Conservation (phyloP, 2,329 filamentous ascomycete species). For the Pseudonectria foliicola region DNA sequence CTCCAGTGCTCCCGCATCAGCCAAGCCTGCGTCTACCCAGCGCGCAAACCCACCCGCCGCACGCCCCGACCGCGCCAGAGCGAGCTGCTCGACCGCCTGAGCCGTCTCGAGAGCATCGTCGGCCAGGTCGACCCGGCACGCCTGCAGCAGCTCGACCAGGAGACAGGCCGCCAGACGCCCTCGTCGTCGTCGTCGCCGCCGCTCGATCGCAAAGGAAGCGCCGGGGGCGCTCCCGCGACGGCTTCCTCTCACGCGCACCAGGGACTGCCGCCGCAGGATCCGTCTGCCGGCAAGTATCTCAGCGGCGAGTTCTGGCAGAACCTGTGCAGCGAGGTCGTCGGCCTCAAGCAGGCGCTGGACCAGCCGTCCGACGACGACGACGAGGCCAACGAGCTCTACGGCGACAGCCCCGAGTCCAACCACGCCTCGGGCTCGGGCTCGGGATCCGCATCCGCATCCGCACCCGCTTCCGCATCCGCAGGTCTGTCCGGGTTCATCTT, state of each 20-base stretch:
- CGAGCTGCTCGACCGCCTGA: slow-evolving; percentile 37
- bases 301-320: slow-evolving; percentile 38
- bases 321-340: slow-evolving; percentile 37
- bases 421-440: slow-evolving; percentile 10
- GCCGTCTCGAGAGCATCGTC: slow-evolving; percentile 39
- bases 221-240: not conserved
- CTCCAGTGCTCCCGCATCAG: slow-evolving; percentile 41
- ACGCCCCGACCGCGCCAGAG: slow-evolving; percentile 34
- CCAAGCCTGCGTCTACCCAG: slow-evolving; percentile 40
- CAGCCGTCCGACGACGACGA: slow-evolving; percentile 34
- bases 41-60: slow-evolving; percentile 36
- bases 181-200: no score
- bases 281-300: slow-evolving; percentile 29
- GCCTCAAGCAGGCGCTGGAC: slow-evolving; percentile 35
- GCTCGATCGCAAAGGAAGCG: not conserved
- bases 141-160: slow-evolving; percentile 18
- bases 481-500: slow-evolving; percentile 22
- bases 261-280: slow-evolving; percentile 2
- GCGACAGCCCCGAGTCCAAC: slow-evolving; percentile 24
- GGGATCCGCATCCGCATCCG: no score
- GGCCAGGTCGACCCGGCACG: slow-evolving; percentile 32
- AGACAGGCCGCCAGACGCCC: slow-evolving; percentile 1
- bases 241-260: not conserved
- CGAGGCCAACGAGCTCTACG: slow-evolving; percentile 26
- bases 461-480: slow-evolving; percentile 14